phyloP scores from a whole-genome alignment of 106 monocot genomes.

The Gastrodia elata region DNA sequence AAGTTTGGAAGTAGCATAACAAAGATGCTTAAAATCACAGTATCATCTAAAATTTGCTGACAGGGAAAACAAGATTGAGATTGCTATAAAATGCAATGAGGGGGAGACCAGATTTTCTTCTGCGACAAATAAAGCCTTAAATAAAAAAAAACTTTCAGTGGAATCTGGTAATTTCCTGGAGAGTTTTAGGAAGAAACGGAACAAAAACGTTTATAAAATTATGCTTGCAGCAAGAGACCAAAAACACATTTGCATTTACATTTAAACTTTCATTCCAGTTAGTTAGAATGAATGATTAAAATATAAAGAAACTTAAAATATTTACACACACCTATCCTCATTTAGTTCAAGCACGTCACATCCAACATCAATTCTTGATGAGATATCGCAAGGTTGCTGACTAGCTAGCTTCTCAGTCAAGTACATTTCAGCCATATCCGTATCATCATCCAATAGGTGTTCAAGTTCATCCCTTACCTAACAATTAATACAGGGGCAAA shows the following conservation, averaged over 20 bases:
- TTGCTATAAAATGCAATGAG: neutral
- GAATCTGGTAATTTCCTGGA: neutral
- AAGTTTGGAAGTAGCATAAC: neutral
- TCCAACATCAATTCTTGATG: constrained; percentile 15
- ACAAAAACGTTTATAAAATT: neutral
- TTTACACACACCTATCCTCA: constrained; percentile 18
- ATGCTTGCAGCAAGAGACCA: neutral
- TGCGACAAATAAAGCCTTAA: neutral
- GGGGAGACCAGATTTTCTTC: too few relatives aligned
- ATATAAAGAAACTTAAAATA: neutral
- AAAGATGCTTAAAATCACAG: neutral
- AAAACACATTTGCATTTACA: neutral
- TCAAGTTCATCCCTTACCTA: constrained; percentile 96
- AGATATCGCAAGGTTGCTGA: constrained; percentile 20
- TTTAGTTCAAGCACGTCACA: constrained; percentile 15
- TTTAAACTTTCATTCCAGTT: neutral
- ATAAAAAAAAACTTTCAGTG: neutral
- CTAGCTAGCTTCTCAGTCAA: constrained; percentile 61
- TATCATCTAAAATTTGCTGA: neutral
- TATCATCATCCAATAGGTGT: constrained; percentile 88
- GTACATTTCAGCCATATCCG: constrained; percentile 98
- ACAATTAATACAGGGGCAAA: neutral
- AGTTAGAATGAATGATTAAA: neutral
- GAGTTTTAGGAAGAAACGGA: neutral
- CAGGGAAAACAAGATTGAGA: neutral